These are phyloP conservation scores for Sclerotinia minor DNA, from an alignment of 2,329 filamentous ascomycete genomes.

Conservation along the genomic window DNA sequence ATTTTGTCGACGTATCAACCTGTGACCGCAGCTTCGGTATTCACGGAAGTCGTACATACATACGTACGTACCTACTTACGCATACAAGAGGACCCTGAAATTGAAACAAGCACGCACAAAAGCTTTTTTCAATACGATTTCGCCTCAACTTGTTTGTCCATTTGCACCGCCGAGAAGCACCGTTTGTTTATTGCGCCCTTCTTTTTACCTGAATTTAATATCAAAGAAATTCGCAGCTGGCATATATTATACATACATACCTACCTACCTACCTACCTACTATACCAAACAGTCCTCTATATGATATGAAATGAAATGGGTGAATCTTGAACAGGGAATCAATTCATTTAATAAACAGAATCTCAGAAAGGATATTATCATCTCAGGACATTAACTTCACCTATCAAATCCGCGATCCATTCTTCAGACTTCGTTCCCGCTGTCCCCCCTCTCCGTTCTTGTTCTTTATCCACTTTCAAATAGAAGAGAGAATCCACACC, in stretches of 20 bases:
- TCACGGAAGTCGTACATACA: not conserved
- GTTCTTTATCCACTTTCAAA: slow-evolving; percentile 3
- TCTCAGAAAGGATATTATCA: not conserved
- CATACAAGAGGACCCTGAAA: not conserved
- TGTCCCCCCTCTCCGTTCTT: not conserved
- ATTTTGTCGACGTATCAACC: not conserved
- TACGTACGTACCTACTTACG: not conserved
- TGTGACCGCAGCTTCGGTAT: not conserved
- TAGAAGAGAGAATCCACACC: not conserved
- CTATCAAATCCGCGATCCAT: not conserved
- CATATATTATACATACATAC: too few relatives aligned
- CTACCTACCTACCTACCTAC: too few relatives aligned
- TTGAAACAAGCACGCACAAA: not conserved
- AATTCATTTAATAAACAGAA: not conserved
- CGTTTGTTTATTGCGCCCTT: not conserved
- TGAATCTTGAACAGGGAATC: not conserved
- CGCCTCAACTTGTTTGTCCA: not conserved
- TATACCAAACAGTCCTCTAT: not conserved
- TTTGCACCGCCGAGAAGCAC: not conserved
- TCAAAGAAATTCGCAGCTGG: not conserved
- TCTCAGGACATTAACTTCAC: not conserved
- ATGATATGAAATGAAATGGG: not conserved
- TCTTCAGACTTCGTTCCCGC: not conserved
- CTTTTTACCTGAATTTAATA: not conserved
- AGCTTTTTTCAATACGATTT: not conserved